Conservation (phyloP, 2,329 filamentous ascomycete genomes). For the Fusarium neocosmosporiellum region DNA sequence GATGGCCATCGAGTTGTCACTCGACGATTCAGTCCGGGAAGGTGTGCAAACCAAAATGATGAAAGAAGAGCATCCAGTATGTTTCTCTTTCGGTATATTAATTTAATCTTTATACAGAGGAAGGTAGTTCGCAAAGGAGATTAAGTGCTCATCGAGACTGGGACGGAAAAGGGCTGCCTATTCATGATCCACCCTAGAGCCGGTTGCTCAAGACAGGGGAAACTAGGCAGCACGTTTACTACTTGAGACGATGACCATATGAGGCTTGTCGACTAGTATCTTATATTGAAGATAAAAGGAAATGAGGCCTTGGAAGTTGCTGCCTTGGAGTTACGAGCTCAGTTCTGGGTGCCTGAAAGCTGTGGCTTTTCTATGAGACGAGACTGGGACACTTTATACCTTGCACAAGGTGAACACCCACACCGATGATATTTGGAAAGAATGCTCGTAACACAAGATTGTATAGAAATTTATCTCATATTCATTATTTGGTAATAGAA, state of each 20-base stretch:
- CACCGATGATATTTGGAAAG: not conserved
- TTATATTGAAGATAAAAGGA: accelerated
- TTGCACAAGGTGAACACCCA: not conserved
- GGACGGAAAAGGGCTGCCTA: not conserved
- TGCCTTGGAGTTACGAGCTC: not conserved
- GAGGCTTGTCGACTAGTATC: not conserved
- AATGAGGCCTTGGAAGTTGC: not conserved
- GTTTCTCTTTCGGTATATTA: too few relatives aligned
- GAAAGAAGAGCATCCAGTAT: too few relatives aligned
- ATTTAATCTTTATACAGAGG: not conserved
- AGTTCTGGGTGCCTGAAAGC: not conserved
- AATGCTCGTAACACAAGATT: not conserved
- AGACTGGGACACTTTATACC: not conserved
- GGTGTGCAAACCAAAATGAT: too few relatives aligned
- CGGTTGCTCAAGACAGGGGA: not conserved
- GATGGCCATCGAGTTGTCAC: not conserved
- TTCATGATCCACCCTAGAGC: not conserved
- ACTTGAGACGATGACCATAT: not conserved
- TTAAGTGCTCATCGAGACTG: not conserved
- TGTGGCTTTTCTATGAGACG: not conserved
- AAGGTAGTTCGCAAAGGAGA: not conserved
- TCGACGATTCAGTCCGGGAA: not conserved
- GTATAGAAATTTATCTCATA: not conserved
- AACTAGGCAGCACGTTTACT: conserved; percentile 14
- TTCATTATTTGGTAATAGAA: not conserved